These are phyloP conservation scores for Datisca glomerata DNA, from an alignment of 306 rosid genomes.

Conservation along the genomic window DNA sequence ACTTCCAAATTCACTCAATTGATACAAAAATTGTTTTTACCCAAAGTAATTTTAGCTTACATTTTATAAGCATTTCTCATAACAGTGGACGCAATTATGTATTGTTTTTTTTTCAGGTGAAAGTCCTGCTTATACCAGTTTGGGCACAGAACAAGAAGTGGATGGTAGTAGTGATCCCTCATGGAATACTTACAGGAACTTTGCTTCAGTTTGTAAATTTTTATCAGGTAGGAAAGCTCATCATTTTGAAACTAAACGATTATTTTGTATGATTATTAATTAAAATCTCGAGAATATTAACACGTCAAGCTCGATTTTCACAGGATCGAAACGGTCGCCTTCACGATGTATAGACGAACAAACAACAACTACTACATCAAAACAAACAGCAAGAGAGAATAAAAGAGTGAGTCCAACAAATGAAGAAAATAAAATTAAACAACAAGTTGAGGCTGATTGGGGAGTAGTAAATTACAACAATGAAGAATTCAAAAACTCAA, in stretches of 20 bases:
- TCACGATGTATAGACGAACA: no score
- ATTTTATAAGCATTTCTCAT: no score
- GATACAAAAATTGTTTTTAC: background rate
- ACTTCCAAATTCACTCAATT: background rate
- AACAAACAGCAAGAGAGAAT: constrained; percentile 16
- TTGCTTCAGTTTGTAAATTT: no score
- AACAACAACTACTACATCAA: constrained; percentile 6
- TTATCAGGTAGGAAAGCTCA: no score
- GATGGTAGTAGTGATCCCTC: no score
- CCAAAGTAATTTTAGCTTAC: background rate
- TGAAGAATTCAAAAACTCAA: constrained; percentile 24
- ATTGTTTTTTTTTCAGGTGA: background rate
- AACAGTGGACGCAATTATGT: background rate
- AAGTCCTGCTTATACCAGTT: constrained; percentile 1
- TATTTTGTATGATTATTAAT: no score
- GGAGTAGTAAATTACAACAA: constrained; percentile 7
- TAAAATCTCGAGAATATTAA: no score
- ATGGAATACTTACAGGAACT: no score
- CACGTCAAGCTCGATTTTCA: background rate
- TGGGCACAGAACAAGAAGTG: background rate
- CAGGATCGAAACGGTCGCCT: background rate
- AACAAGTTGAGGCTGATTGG: background rate
- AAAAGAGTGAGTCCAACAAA: background rate
- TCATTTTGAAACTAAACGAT: no score
- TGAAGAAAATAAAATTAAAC: background rate